phyloP scores from a whole-genome alignment of 768 basidiomycete species.

The Sutorius australiensis region DNA sequence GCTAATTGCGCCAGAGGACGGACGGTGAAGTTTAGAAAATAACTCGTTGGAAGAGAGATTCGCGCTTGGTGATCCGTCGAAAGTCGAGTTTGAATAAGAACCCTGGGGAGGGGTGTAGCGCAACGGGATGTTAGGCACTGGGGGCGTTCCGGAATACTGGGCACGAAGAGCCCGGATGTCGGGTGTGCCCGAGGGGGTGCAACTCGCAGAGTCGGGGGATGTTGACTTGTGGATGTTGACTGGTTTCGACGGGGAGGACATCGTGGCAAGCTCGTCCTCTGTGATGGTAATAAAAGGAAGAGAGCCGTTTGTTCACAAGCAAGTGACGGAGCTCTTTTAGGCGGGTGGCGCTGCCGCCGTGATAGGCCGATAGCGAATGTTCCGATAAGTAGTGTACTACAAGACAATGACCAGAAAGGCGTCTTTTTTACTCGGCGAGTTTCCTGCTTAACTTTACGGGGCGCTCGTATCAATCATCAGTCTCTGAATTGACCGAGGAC shows the following conservation, averaged over 20 bases:
- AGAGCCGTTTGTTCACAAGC: background rate
- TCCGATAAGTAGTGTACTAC: too few relatives aligned
- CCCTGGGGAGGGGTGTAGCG: conserved; percentile 49
- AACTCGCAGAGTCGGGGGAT: conserved; percentile 9
- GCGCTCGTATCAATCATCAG: background rate
- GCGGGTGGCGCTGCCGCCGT: background rate
- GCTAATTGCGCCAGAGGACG: conserved; percentile 37
- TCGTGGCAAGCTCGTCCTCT: conserved; percentile 14
- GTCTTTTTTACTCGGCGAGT: background rate
- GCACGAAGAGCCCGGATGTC: conserved; percentile 63
- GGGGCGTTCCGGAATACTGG: conserved; percentile 58
- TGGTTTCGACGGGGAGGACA: conserved; percentile 57
- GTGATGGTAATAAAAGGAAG: background rate
- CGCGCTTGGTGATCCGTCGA: conserved; percentile 9
- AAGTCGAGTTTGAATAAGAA: conserved; percentile 7
- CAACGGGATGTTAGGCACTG: conserved; percentile 48
- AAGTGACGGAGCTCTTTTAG: background rate
- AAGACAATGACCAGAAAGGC: background rate
- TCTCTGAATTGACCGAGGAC: background rate
- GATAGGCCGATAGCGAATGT: background rate
- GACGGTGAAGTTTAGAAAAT: conserved; percentile 14
- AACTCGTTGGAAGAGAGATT: conserved; percentile 10
- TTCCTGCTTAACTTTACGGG: background rate
- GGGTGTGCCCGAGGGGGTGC: conserved; percentile 54
- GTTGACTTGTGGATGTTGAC: conserved; percentile 41